Evolutionary conservation across 1,284 basidiomycete genomes (phyloP).

Genomic region (Cutaneotrichosporon sp.): DNA sequence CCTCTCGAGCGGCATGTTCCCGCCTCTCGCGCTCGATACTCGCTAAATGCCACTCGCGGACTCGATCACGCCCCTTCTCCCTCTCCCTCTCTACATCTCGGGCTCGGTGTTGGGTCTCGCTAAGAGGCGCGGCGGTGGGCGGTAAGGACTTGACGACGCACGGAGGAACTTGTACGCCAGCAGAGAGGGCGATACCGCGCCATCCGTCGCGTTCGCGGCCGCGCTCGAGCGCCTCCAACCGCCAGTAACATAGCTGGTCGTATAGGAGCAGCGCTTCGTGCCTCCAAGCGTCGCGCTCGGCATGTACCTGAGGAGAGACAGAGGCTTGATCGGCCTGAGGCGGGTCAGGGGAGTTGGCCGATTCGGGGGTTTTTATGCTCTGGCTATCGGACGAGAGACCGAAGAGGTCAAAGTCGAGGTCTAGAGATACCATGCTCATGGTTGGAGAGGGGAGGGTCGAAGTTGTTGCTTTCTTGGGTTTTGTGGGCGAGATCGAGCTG

Average conservation of each 20-base stretch:
- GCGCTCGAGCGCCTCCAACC: conserved; percentile 8
- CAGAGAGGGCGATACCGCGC: background rate
- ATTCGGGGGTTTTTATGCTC: conserved; percentile 1
- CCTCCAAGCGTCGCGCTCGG: conserved; percentile 8
- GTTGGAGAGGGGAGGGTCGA: background rate
- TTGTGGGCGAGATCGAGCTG: background rate
- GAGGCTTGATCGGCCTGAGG: background rate
- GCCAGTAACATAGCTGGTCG: conserved; percentile 12
- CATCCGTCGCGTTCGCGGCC: conserved; percentile 8
- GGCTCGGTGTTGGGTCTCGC: background rate
- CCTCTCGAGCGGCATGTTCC: background rate
- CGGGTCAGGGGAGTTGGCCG: background rate
- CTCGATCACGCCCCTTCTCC: conserved; percentile 4
- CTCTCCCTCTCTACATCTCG: background rate
- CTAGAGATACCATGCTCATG: background rate
- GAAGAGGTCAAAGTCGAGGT: conserved; percentile 9
- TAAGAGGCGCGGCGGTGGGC: background rate
- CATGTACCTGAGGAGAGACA: background rate
- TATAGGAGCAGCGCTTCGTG: conserved; percentile 8
- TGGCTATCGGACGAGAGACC: conserved; percentile 1
- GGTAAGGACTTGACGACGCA: background rate
- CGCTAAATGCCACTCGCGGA: conserved; percentile 2
- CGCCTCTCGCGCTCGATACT: conserved; percentile 4
- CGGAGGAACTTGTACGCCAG: background rate
- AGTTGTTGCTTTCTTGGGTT: background rate